Base-by-base conservation (phyloP, 148 eudicot species). In the Linanthus parryae region DNA sequence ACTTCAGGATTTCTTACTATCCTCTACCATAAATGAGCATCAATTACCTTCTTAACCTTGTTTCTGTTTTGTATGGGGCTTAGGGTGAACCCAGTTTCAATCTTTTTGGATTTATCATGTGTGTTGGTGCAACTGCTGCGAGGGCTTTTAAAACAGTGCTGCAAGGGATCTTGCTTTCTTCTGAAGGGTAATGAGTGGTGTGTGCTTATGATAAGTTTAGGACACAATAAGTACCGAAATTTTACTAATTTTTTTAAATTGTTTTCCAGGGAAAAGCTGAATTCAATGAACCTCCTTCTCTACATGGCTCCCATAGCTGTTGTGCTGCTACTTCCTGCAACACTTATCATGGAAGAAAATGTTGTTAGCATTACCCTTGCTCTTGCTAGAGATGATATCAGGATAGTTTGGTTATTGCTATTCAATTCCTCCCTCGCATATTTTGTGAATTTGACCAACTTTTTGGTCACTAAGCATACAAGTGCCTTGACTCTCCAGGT, bases 221-320 rank as follows among this genome's bases (percentile, higher is more conserved):
- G n/a, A 7, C 36, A 40, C 33, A 41, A 21, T 17, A 33, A n/a
- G 2, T 14, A 48, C 10, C 16, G 10, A 57, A 30, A 10, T 10
- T 30, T 42, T 12, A 18, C 19, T 27, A 37, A 31, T 38, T 40
- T 23, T 41, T 18, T 37, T 21, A 16, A 6, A 34, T 38, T 29
- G 19, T 64, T 39, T 22, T 59, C 44, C 58, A 84, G 97, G 78
- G 90, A 88, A 57, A 84, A 84, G 71, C 75, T 89, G 54, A 89
- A 89, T 68, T 85, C 97, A 17, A 89, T 89, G 97, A 89, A 89
- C 61, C 89, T 89, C 47, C 82, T 89, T 26, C 73, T 89, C 39
- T 89, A 89, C 67, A 89, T 89, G 97, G 90, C 97, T 63, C 97
- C 97, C 11, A 77, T 89, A 56, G 97, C 97, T 66, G 94, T 89